A percentile compares a stretch with the other conserved stretches of the same genome.
Evolutionary conservation across 257 asterid species (phyloP).

Genomic region (Penstemon barbatus): DNA sequence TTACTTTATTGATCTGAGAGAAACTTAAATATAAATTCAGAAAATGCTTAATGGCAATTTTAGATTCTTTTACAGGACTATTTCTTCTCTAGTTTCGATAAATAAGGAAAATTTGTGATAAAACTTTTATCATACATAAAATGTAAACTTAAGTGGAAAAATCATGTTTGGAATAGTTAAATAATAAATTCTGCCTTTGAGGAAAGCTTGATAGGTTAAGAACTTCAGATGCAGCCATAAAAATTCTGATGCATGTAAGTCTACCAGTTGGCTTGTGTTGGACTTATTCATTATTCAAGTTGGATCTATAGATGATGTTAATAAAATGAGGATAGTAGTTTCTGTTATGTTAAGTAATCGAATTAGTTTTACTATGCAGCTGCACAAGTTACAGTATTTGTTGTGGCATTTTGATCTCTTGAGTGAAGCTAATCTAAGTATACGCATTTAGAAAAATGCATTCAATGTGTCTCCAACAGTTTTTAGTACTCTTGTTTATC

Average conservation of each 20-base stretch:
- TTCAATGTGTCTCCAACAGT: conserved; percentile 20
- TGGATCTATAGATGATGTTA: neutral
- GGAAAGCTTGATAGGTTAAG: no score
- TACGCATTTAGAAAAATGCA: neutral
- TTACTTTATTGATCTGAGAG: neutral
- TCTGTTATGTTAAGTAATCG: conserved; percentile 11
- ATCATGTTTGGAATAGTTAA: neutral
- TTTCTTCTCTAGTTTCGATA: neutral
- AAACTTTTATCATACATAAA: neutral
- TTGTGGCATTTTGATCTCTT: neutral
- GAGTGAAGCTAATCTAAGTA: conserved; percentile 1
- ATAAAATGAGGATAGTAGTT: neutral
- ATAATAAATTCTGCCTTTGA: neutral
- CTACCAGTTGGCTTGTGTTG: neutral
- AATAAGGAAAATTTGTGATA: neutral
- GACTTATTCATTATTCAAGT: conserved; percentile 8
- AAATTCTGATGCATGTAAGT: conserved; percentile 10
- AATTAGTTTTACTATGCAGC: neutral
- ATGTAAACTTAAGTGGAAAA: neutral
- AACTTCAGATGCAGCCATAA: neutral
- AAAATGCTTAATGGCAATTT: conserved; percentile 7
- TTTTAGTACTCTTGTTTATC: neutral
- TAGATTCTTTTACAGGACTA: neutral
- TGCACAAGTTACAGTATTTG: no score
- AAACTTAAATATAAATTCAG: neutral